Evolutionary conservation across 768 basidiomycete genomes (phyloP).

Genomic region (Boletus sp.): DNA sequence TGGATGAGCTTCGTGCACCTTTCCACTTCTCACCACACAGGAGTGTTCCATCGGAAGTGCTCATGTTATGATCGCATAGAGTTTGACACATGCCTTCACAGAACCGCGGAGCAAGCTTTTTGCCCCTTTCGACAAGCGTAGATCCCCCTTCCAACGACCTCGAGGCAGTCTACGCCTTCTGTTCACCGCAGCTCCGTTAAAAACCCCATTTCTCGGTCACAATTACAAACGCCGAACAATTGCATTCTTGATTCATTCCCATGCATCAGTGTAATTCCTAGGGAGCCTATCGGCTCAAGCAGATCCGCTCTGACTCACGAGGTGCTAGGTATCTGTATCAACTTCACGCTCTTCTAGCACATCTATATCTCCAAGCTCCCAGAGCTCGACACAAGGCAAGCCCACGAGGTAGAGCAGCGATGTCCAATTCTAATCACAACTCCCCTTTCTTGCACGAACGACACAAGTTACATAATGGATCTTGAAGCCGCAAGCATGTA

Average conservation of each 20-base stretch:
- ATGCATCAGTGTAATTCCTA: neutral
- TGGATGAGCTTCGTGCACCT: neutral
- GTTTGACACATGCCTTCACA: no score
- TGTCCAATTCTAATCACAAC: neutral
- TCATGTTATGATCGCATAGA: neutral
- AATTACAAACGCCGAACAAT: neutral
- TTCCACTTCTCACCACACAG: neutral
- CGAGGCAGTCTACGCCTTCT: neutral
- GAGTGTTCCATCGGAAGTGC: neutral
- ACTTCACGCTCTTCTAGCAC: neutral
- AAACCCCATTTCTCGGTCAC: neutral
- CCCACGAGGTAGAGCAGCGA: neutral
- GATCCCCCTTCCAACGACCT: neutral
- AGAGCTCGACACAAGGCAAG: neutral
- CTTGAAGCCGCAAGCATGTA: neutral
- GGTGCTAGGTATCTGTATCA: neutral
- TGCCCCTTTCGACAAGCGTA: neutral
- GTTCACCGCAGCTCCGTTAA: neutral
- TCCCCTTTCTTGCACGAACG: neutral
- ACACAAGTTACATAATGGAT: neutral
- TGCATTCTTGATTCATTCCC: neutral
- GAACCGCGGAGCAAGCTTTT: neutral
- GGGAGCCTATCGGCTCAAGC: neutral
- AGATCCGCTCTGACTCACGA: conserved; percentile 9
- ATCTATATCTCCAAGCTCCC: neutral